phyloP scores from a whole-genome alignment of 1,284 basidiomycete genomes.

The Phlebopus sp. region DNA sequence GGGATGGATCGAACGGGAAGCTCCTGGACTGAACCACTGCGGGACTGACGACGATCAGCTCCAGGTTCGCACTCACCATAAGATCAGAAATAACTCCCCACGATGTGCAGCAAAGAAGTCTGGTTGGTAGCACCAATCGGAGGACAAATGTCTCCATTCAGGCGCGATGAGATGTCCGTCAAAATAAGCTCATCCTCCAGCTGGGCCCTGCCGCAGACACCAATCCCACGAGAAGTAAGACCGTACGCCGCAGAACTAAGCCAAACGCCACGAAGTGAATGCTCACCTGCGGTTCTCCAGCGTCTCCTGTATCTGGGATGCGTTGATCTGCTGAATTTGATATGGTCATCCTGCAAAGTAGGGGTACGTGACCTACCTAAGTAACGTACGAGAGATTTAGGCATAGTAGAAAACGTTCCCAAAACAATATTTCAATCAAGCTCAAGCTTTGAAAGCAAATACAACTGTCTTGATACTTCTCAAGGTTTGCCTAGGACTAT shows the following conservation, averaged over 20 bases:
- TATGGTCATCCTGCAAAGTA: constrained; percentile 68
- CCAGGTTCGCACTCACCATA: constrained; percentile 43
- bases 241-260: too few species aligned
- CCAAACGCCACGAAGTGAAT: too few species aligned
- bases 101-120: constrained; percentile 50
- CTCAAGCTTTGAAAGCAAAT: too few species aligned
- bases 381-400: constrained; percentile 17
- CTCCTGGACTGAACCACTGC: constrained; percentile 56
- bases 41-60: constrained; percentile 3
- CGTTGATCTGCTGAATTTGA: too few species aligned
- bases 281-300: constrained; percentile 71
- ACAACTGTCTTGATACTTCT: too few species aligned
- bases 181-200: constrained; percentile 60
- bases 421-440: too few species aligned
- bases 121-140: constrained; percentile 48
- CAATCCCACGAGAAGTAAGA: too few species aligned
- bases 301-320: too few species aligned
- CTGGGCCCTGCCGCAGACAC: constrained; percentile 54
- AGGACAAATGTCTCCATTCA: constrained; percentile 1
- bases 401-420: background rate
- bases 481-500: too few species aligned
- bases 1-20: constrained; percentile 59
- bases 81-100: constrained; percentile 47
- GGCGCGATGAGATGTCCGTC: background rate
- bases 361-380: too few species aligned